Evolutionary conservation across 176 grass and related monocot genomes (phyloP).

Genomic region (Cenchrus fungigraminus): DNA sequence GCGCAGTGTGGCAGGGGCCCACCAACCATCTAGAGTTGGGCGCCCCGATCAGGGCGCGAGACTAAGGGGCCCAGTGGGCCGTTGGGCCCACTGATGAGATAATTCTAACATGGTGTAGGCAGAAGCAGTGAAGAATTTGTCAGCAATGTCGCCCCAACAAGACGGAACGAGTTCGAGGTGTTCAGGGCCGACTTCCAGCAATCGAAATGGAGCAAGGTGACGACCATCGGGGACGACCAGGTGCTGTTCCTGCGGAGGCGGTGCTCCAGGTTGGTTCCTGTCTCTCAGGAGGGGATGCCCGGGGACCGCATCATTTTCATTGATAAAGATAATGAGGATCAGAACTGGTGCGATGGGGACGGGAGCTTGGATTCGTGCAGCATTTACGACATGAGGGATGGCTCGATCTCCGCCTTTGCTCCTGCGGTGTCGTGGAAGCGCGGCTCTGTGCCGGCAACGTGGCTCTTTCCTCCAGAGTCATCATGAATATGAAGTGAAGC

Average conservation of each 20-base stretch:
- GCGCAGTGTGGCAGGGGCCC: too few species aligned
- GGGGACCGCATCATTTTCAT: conserved; percentile 19
- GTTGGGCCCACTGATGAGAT: too few species aligned
- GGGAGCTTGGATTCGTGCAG: neutral
- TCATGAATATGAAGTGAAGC: too few species aligned
- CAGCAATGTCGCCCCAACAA: too few species aligned
- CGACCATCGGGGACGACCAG: conserved; percentile 9
- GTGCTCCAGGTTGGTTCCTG: neutral
- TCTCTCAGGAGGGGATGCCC: neutral
- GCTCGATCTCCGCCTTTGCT: neutral
- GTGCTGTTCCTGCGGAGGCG: neutral
- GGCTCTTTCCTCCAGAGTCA: neutral
- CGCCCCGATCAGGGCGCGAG: too few species aligned
- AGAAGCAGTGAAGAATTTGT: too few species aligned
- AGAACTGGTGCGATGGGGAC: neutral
- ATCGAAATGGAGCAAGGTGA: conserved; percentile 1
- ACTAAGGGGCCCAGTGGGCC: too few species aligned
- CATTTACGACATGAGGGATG: neutral
- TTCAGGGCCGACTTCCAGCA: conserved; percentile 5
- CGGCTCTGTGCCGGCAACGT: too few species aligned
- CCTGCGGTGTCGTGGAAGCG: neutral
- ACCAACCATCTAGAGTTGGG: too few species aligned
- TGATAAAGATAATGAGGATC: neutral
- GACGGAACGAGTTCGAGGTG: neutral
- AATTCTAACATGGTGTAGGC: too few species aligned